Evolutionary conservation across 73 alveolate genomes (phyloP).

Genomic region (Effrenium voratum): DNA sequence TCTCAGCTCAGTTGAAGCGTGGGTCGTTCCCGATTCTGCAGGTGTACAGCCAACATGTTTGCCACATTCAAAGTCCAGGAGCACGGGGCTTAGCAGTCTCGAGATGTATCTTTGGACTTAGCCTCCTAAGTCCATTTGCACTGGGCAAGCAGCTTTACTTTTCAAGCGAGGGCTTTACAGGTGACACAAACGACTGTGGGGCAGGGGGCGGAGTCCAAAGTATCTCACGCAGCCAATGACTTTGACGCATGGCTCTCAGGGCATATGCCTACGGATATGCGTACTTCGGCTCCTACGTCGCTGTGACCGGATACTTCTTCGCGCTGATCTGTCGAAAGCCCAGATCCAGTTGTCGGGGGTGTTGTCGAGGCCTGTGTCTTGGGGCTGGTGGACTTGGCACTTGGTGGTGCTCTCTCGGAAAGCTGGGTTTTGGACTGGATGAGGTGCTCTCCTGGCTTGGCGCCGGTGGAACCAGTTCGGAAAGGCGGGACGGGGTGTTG

Average conservation of each 20-base stretch:
- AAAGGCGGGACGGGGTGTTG: neutral
- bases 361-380: neutral
- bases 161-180: too few relatives aligned
- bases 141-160: neutral
- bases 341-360: neutral
- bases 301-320: slow-evolving; percentile 3
- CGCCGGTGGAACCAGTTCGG: neutral
- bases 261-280: slow-evolving; percentile 86
- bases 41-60: slow-evolving; percentile 21
- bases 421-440: too few relatives aligned
- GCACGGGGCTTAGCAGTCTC: neutral
- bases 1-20: neutral
- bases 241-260: neutral
- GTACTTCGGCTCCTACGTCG: slow-evolving; percentile 67
- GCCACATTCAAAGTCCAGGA: slow-evolving; percentile 1
- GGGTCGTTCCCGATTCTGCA: neutral
- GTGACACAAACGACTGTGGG: too few relatives aligned
- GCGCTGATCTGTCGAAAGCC: slow-evolving; percentile 17
- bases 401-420: neutral
- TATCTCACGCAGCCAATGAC: too few relatives aligned
- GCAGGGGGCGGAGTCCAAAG: too few relatives aligned
- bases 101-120: neutral
- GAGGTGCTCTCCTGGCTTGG: neutral
- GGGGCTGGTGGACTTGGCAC: neutral
- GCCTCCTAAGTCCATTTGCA: neutral